Percentiles rank a stretch among this genome's conserved stretches.
Evolutionary conservation across 2,329 filamentous ascomycete genomes (phyloP).

Genomic region (Exophiala spinifera): DNA sequence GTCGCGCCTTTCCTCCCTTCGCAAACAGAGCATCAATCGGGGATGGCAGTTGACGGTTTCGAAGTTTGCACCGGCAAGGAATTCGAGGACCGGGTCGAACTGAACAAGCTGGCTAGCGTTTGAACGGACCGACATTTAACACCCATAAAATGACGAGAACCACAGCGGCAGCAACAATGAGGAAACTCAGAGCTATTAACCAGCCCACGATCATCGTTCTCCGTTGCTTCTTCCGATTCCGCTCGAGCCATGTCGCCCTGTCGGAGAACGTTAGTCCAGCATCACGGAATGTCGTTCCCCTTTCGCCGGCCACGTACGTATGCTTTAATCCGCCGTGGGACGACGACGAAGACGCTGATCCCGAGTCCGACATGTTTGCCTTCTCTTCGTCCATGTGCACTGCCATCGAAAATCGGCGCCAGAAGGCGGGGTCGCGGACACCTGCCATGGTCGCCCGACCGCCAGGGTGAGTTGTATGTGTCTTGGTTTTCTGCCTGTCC

Average conservation of each 20-base stretch:
- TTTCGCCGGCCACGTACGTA: slow-evolving; percentile 26
- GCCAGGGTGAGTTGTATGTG: too few relatives aligned
- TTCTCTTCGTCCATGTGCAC: slow-evolving; percentile 55
- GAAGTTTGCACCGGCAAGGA: too few relatives aligned
- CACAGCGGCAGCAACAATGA: slow-evolving; percentile 14
- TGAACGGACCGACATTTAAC: slow-evolving; percentile 21
- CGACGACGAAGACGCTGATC: slow-evolving; percentile 15
- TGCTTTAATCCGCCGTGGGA: slow-evolving; percentile 18
- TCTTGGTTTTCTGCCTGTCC: too few relatives aligned
- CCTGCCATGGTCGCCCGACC: slow-evolving; percentile 41
- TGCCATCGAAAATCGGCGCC: slow-evolving; percentile 58
- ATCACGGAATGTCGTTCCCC: not conserved
- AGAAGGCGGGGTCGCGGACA: slow-evolving; percentile 57
- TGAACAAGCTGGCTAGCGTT: slow-evolving; percentile 3
- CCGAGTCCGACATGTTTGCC: slow-evolving; percentile 14
- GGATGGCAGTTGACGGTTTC: too few relatives aligned
- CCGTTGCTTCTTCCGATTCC: slow-evolving; percentile 49
- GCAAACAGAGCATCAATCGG: too few relatives aligned
- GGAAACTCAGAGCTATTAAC: slow-evolving; percentile 28
- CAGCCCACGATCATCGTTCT: slow-evolving; percentile 47
- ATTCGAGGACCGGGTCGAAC: not conserved
- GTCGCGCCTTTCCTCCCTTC: too few relatives aligned
- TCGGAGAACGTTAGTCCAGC: slow-evolving; percentile 3
- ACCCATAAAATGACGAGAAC: slow-evolving; percentile 24
- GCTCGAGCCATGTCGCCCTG: slow-evolving; percentile 55